Evolutionary conservation across 441 rosid genomes (phyloP).

Genomic region (Syzygium syzygioides): DNA sequence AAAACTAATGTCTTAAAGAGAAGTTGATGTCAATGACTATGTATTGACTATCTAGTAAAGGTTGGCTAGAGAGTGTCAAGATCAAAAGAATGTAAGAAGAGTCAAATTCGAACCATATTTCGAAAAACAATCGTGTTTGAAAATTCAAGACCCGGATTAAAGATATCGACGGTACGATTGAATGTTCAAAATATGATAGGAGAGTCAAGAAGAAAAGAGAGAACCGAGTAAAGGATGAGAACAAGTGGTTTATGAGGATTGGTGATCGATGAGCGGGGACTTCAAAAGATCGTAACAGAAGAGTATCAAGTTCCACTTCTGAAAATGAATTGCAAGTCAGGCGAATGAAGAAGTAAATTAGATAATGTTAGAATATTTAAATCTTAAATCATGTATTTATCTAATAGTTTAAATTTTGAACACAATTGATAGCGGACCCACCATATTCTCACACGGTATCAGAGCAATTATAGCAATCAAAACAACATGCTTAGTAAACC

Average conservation of each 20-base stretch:
- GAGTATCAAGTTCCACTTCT: background rate
- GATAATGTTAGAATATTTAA: background rate
- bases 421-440: no score
- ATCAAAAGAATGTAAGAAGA: background rate
- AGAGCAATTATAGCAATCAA: background rate
- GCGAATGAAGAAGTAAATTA: background rate
- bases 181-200: no score
- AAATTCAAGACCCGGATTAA: no score
- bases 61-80: background rate
- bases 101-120: background rate
- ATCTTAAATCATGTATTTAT: no score
- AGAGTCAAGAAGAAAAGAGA: no score
- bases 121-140: no score
- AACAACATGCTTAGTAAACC: background rate
- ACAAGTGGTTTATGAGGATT: background rate
- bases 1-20: background rate
- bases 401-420: no score
- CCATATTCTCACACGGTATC: no score
- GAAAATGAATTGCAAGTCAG: background rate
- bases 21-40: background rate
- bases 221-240: background rate
- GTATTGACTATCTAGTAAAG: background rate
- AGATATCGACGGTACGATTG: no score
- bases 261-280: background rate
- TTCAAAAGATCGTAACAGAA: background rate